phyloP scores from a whole-genome alignment of 208 protist species.

The Porcisia deanei region DNA sequence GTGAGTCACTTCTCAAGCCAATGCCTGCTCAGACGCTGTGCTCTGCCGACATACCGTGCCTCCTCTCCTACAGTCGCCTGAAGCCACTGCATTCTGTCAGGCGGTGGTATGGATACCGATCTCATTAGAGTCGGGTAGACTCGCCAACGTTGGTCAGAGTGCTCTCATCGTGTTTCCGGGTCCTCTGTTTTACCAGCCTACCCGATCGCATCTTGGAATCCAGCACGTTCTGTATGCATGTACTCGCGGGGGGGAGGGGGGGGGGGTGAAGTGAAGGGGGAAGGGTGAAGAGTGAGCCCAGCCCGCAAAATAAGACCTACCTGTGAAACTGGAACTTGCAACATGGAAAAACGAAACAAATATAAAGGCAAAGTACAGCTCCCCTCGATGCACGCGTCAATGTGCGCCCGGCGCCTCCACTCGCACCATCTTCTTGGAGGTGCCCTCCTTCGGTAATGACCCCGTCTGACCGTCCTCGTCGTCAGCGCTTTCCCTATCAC shows the following conservation, averaged over 20 bases:
- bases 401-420: conserved; percentile 14
- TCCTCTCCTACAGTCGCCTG: background rate
- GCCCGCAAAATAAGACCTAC: background rate
- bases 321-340: background rate
- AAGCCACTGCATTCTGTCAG: background rate
- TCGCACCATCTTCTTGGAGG: conserved; percentile 28
- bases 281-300: too few relatives aligned
- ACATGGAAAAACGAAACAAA: background rate
- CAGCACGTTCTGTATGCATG: too few relatives aligned
- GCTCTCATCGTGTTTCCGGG: background rate
- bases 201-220: background rate
- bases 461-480: conserved; percentile 6
- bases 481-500: background rate
- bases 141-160: background rate
- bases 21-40: background rate
- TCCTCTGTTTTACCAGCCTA: background rate
- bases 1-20: background rate
- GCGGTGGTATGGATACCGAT: background rate
- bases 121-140: background rate
- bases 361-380: background rate
- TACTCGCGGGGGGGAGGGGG: too few relatives aligned
- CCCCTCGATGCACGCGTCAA: background rate
- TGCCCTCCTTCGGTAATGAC: background rate
- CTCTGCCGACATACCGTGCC: background rate
- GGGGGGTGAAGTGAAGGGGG: too few relatives aligned